phyloP scores from a whole-genome alignment of 2,329 filamentous ascomycete species.

The Colletotrichum sp. region DNA sequence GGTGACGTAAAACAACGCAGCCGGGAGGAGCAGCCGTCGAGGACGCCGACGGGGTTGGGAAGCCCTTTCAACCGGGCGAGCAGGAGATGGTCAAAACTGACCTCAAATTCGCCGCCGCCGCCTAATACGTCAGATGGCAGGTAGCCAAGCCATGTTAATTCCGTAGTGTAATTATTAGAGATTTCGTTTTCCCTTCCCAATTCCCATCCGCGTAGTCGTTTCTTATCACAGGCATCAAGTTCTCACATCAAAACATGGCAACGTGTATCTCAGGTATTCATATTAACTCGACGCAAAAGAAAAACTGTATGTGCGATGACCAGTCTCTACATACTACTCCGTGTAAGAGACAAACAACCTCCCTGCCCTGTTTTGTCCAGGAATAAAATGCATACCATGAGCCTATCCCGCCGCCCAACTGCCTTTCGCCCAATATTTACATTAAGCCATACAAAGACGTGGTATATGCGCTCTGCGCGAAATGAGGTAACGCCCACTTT shows the following conservation, averaged over 20 bases:
- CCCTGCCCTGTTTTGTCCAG: neutral
- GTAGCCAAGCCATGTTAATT: neutral
- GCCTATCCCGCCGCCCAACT: neutral
- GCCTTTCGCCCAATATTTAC: constrained; percentile 5
- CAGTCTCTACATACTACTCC: neutral
- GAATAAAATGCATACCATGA: neutral
- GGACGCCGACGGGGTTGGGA: constrained; percentile 1
- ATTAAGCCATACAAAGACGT: constrained; percentile 18
- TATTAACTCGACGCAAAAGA: neutral
- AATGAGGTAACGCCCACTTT: constrained; percentile 6
- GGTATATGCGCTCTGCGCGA: constrained; percentile 18
- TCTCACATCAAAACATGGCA: neutral
- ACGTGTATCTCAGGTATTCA: neutral
- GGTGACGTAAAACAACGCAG: constrained; percentile 29
- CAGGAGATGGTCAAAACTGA: constrained; percentile 13
- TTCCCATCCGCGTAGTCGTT: neutral
- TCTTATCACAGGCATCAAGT: neutral
- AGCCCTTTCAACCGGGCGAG: constrained; percentile 8
- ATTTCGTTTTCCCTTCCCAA: neutral
- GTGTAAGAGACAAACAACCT: neutral
- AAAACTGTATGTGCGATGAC: neutral
- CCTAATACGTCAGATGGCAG: neutral
- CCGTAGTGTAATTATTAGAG: neutral
- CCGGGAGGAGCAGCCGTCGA: neutral
- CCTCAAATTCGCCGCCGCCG: neutral